phyloP scores from a whole-genome alignment of 495 filamentous ascomycete genomes.

The Penicillium steckii region DNA sequence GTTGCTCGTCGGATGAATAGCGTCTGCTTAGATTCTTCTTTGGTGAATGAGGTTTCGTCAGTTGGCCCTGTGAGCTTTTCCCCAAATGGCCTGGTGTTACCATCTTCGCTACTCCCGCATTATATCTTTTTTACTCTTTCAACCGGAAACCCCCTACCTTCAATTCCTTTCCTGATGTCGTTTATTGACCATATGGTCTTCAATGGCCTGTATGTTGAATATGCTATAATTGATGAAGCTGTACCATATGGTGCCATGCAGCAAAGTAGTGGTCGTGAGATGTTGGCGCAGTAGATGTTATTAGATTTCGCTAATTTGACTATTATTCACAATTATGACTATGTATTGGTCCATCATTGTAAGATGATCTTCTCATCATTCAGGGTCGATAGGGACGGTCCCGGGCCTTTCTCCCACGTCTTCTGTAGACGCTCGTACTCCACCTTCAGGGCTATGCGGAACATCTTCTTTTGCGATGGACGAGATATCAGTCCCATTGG shows the following conservation, averaged over 20 bases:
- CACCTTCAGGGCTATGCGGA: no score
- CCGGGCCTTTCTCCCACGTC: no score
- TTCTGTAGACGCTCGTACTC: no score
- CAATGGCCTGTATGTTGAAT: constrained; percentile 15
- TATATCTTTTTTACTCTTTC: constrained; percentile 17
- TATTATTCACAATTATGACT: no score
- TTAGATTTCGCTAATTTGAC: no score
- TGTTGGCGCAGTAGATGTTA: no score
- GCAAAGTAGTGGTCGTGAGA: not conserved
- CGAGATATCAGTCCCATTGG: not conserved
- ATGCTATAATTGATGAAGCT: constrained; percentile 28
- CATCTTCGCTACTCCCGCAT: constrained; percentile 21
- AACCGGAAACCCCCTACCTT: constrained; percentile 12
- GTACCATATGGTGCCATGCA: constrained; percentile 21
- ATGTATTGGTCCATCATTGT: no score
- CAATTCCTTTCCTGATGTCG: constrained; percentile 5
- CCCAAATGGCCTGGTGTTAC: constrained; percentile 20
- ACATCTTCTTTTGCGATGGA: no score
- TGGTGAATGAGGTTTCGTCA: constrained; percentile 16
- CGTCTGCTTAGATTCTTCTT: constrained; percentile 29
- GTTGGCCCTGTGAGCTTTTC: constrained; percentile 15
- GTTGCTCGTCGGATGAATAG: constrained; percentile 26
- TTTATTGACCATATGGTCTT: constrained; percentile 6
- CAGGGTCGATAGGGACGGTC: no score
- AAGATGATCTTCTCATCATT: no score